Evolutionary conservation across 1,284 basidiomycete species (phyloP), one percentile per base, ranked within the genome.

Genomic region (Erythrobasidium hasegawianum): DNA sequence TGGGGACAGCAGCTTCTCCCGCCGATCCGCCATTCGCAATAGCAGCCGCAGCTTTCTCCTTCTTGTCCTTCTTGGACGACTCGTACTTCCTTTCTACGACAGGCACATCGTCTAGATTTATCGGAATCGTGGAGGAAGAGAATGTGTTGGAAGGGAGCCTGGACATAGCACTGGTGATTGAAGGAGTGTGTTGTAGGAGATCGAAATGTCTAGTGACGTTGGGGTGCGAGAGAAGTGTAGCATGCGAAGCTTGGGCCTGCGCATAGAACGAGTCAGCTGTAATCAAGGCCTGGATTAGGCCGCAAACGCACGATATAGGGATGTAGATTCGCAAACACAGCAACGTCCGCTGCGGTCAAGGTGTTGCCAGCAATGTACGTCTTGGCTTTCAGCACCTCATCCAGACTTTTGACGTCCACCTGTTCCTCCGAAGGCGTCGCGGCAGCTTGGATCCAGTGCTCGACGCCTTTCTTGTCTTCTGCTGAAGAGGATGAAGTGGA

Each of bases 191-290:
- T 80, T 97, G 93, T 68, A 97, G 84, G 77, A 95, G 89, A 76
- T 93, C 88, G 76, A 96, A 95, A 82, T 94, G 95, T 59, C 94
- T 89, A 52, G 89, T 88, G 54, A 97, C 78, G 26, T 89, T 83
- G 5, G 93, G 90, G 65, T 85, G 83, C 27, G 85, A 79, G 75
- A 70, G 57, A 13, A 59, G 66, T 20, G 69, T 66, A 24, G 62
- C 60, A 16, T 71, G 71, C 1, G 67, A 53, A 18, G 69, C 69
- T 38, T 56, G 50, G 22, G 69, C 54, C 68, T 69, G 58, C 47
- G 8, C 26, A 39, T 7, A 18, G 11, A 11, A 33, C 33, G 33
- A 33, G 33, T 33, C 33, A 33, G 33, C 33, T 33, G 33, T 11
- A 33, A 33, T 33, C 5, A 33, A 33, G n/a, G n/a, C n/a, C n/a